Conservation (phyloP, 2,329 filamentous ascomycete species). For the Chaetomium globosum region DNA sequence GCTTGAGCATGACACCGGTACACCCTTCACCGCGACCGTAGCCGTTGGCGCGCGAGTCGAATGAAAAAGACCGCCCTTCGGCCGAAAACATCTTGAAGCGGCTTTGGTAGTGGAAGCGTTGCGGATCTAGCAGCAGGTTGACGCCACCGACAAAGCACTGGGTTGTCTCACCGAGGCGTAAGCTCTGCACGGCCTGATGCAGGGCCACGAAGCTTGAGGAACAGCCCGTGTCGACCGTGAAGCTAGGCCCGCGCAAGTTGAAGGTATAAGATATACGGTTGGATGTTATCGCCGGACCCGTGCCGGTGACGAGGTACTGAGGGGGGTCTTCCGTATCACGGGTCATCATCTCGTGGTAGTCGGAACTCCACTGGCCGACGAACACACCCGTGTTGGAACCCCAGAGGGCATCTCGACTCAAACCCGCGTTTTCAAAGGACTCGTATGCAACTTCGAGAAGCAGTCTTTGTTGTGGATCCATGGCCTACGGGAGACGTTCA, state of each 20-base stretch:
- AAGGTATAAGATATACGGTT: slow-evolving; percentile 37
- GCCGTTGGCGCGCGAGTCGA: slow-evolving; percentile 45
- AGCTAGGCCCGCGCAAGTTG: slow-evolving; percentile 28
- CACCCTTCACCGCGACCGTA: slow-evolving; percentile 56
- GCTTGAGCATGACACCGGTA: slow-evolving; percentile 50
- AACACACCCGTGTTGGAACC: slow-evolving; percentile 41
- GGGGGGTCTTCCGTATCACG: slow-evolving; percentile 38
- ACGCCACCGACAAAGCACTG: background rate
- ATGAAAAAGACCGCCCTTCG: slow-evolving; percentile 21
- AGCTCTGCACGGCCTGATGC: background rate
- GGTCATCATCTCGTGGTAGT: slow-evolving; percentile 1
- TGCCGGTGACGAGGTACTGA: slow-evolving; percentile 41
- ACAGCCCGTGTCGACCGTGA: slow-evolving; percentile 34
- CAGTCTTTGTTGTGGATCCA: slow-evolving; percentile 67
- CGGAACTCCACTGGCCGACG: slow-evolving; percentile 36
- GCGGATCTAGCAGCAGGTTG: no score
- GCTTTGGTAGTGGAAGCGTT: no score
- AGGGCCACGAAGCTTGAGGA: slow-evolving; percentile 11
- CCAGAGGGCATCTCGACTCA: slow-evolving; percentile 35
- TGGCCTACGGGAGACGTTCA: no score
- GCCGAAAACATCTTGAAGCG: background rate
- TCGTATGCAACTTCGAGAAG: slow-evolving; percentile 66
- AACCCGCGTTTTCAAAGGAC: slow-evolving; percentile 60
- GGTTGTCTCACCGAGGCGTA: background rate
- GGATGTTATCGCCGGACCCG: slow-evolving; percentile 41